Evolutionary conservation across 257 asterid species (phyloP), one percentile per base, ranked within the genome.

Genomic region (Nicotiana tabacum): DNA sequence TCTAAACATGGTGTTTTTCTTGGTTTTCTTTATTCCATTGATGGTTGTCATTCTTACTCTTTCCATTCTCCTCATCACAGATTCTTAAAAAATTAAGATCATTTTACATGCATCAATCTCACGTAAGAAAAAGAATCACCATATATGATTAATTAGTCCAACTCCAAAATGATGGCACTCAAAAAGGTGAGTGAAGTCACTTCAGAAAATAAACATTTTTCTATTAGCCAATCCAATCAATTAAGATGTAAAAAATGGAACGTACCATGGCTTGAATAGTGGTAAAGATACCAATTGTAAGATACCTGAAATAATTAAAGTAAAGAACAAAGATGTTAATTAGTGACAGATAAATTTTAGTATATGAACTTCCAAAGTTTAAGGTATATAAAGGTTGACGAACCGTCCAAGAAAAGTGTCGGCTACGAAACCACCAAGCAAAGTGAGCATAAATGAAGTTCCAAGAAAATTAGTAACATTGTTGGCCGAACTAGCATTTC

Each of bases 321-420:
- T 11, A 69, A 18, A 33, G 60, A 61, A 58, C 6, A 5, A 78
- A 18, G 51, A 35, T 60, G 72, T 61, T 61, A 43, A 43, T 43
- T 43, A 80, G 30, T 29, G 27, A 81, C 21, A 13, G 43, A 51
- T 18, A 18, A 77, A 10, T 12, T 67, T 68, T 68, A 7, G n/a
- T 51, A 13, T 27, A 74, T 27, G 4, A 78, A 48, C 0, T 2
- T 56, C 56, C 30, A 80, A 46, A 48, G 15, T 64, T 16, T 46
- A 10, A 29, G 2, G 4, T 10, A 43, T 17, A 53, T 0, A 13
- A 62, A 83, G 18, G 67, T 29, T 46, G 1, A 65, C 66, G 67
- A 70, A 94, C 98, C 98, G 92, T 78, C 98, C 97, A 39, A 95
- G 85, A 46, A 77, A 95, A 5, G 98, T 93, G 83, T 95, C 98